Conservation (phyloP, 495 filamentous ascomycete genomes). For the Aspergillus biplanus region DNA sequence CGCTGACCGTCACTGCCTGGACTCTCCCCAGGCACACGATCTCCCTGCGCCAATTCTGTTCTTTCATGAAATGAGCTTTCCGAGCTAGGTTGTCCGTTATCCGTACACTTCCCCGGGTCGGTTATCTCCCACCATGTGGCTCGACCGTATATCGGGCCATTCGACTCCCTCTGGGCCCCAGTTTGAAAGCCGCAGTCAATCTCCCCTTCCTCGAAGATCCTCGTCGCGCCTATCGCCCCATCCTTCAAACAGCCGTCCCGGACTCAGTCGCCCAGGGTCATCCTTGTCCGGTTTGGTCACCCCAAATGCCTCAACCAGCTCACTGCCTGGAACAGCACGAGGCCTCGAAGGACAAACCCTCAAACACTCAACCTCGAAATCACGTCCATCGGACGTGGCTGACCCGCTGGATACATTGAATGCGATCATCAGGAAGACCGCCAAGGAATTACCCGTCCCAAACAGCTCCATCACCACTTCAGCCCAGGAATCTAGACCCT, state of each 20-base stretch:
- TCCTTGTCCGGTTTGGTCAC: conserved; percentile 68
- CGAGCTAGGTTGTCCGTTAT: conserved; percentile 15
- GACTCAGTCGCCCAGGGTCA: conserved; percentile 62
- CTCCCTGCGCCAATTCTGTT: not conserved
- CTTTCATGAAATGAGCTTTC: conserved; percentile 13
- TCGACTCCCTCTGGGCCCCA: conserved; percentile 65
- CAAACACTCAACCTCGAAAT: conserved; percentile 54
- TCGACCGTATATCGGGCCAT: conserved; percentile 81
- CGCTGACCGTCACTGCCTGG: not conserved
- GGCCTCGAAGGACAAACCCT: conserved; percentile 64
- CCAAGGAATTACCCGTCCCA: conserved; percentile 20
- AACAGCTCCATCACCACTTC: conserved; percentile 10
- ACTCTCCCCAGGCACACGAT: not conserved
- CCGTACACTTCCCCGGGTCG: conserved; percentile 21
- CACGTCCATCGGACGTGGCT: conserved; percentile 55
- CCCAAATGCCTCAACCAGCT: conserved; percentile 71
- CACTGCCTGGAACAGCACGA: conserved; percentile 63
- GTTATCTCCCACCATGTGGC: conserved; percentile 65
- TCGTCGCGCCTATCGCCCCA: conserved; percentile 46
- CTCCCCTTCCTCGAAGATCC: conserved; percentile 69
- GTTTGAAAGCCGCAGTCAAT: conserved; percentile 65
- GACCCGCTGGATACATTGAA: conserved; percentile 77
- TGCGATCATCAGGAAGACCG: conserved; percentile 65
- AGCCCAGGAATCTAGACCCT: conserved; percentile 36
- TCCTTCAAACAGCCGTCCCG: conserved; percentile 57